Base-by-base conservation (phyloP, 768 basidiomycete genomes). In the Coprinopsis cinerea region DNA sequence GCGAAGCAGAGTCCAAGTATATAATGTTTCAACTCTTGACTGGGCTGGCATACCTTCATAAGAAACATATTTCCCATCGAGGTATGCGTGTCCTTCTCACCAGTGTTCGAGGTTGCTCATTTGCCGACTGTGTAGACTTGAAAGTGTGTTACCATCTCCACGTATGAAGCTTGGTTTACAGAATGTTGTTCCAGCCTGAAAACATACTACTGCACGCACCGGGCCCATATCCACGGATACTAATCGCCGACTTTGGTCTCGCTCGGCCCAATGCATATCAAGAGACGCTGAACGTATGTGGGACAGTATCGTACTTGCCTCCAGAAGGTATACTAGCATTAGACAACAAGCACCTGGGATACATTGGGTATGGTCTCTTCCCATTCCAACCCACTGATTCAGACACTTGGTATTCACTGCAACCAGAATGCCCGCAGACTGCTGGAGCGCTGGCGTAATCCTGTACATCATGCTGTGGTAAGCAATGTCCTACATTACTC, bases 21-120 rank as follows among this genome's bases (percentile, higher is more conserved):
- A 81, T 89, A 47, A 85, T 85, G 73, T 91, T 78, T 57, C 89
- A 92, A 62, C 96, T 99, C 53, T 72, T 98, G 30, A 78, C 81
- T 41, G 96, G 96, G 1, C 72, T 99, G 30, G 88, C 90, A 49
- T 99, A 98, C 61, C 79, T 99, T 9, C 96, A 92, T 57, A 73
- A 78, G 48, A 77, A 73, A 60, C 71, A 74, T 62, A 84, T 92
- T 49, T 85, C 88, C 15, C 89, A 92, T 70, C 74, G 89, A 64
- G 89, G 89, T 87, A 58, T 36, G 74, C 46, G 40, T 43, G 20
- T 20, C 18, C 14, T 9, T 9, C n/a, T 9, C 30, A 34, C n/a
- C n/a, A 9, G n/a, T 40, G 9, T 7, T 13, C 15, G 13, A 28
- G 5, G 20, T 32, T 27, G n/a, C 25, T 45, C 7, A 40, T 10